A percentile compares a stretch with the other conserved stretches of the same genome.
Conservation (phyloP, 2,329 filamentous ascomycete genomes). For the Paecilomyces dactylethromorphus region DNA sequence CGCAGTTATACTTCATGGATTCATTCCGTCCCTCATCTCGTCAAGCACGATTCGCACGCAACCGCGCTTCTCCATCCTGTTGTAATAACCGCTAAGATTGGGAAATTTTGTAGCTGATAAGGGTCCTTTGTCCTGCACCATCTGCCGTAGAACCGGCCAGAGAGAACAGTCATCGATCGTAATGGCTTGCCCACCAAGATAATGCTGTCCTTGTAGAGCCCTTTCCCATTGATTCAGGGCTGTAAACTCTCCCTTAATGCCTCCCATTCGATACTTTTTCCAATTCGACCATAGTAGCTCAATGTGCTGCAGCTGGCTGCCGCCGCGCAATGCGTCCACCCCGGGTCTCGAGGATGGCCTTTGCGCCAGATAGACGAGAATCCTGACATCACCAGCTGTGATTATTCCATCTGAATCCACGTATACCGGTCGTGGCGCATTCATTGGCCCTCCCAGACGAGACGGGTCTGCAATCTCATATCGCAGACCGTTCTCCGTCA, state of each 20-base stretch:
- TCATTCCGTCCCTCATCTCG: slow-evolving; percentile 5
- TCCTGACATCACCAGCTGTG: slow-evolving; percentile 22
- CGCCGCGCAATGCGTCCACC: slow-evolving; percentile 20
- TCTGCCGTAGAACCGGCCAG: slow-evolving; percentile 37
- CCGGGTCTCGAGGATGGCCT: slow-evolving; percentile 17
- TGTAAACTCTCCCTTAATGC: slow-evolving; percentile 6
- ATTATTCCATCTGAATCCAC: slow-evolving; percentile 20
- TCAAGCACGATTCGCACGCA: slow-evolving; percentile 29
- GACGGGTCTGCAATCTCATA: slow-evolving; percentile 16
- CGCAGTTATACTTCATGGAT: neutral
- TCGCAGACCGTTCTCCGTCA: slow-evolving; percentile 34
- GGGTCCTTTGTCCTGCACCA: slow-evolving; percentile 19
- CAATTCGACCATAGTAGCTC: slow-evolving; percentile 22
- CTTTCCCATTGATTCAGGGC: slow-evolving; percentile 26
- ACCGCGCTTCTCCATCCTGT: slow-evolving; percentile 30
- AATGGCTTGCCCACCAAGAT: slow-evolving; percentile 28
- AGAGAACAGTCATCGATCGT: slow-evolving; percentile 38
- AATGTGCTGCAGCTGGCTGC: slow-evolving; percentile 19
- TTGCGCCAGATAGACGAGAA: slow-evolving; percentile 24
- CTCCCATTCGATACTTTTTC: slow-evolving; percentile 16
- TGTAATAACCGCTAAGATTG: slow-evolving; percentile 30
- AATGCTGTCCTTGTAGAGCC: slow-evolving; percentile 21
- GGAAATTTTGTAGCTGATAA: slow-evolving; percentile 21
- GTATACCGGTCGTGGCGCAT: slow-evolving; percentile 15
- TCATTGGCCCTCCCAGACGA: neutral